Evolutionary conservation across 768 basidiomycete species (phyloP).

Genomic region (Strobilomyces dryophilus): DNA sequence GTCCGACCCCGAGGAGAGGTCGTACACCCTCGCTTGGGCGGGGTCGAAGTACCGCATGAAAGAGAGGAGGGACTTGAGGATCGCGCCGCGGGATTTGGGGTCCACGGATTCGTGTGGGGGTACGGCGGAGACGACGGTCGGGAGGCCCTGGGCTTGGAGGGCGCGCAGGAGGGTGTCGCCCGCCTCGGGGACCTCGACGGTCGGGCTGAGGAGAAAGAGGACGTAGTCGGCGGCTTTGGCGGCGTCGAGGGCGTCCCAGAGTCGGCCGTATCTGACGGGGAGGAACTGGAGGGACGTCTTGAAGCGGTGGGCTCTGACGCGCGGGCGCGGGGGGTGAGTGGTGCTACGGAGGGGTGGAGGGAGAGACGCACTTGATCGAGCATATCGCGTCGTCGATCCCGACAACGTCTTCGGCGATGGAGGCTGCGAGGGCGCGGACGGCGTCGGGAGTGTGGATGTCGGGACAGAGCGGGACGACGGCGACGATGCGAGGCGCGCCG

Average conservation of each 20-base stretch:
- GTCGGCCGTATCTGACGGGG: conserved; percentile 62
- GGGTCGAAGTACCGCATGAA: conserved; percentile 97
- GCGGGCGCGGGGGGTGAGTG: conserved; percentile 1
- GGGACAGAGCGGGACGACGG: conserved; percentile 77
- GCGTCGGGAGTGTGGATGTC: conserved; percentile 55
- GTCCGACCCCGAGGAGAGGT: conserved; percentile 62
- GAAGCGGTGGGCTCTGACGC: conserved; percentile 74
- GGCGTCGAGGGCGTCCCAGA: conserved; percentile 79
- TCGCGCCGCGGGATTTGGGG: conserved; percentile 57
- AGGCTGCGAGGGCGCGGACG: conserved; percentile 53
- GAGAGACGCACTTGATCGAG: conserved; percentile 56
- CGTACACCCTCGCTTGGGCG: conserved; percentile 69
- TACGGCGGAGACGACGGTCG: conserved; percentile 75
- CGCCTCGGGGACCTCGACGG: conserved; percentile 76
- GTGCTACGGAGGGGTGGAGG: not conserved
- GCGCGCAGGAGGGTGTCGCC: conserved; percentile 86
- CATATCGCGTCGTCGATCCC: conserved; percentile 36
- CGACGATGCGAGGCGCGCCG: conserved; percentile 80
- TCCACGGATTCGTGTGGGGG: conserved; percentile 52
- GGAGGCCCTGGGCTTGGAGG: conserved; percentile 88
- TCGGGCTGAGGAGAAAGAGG: conserved; percentile 76
- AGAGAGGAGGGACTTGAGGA: conserved; percentile 85
- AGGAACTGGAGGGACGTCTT: conserved; percentile 89
- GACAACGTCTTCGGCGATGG: conserved; percentile 46
- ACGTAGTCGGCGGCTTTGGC: conserved; percentile 90